Evolutionary conservation across 208 protist genomes (phyloP).

Genomic region (Naegleria fowleri): DNA sequence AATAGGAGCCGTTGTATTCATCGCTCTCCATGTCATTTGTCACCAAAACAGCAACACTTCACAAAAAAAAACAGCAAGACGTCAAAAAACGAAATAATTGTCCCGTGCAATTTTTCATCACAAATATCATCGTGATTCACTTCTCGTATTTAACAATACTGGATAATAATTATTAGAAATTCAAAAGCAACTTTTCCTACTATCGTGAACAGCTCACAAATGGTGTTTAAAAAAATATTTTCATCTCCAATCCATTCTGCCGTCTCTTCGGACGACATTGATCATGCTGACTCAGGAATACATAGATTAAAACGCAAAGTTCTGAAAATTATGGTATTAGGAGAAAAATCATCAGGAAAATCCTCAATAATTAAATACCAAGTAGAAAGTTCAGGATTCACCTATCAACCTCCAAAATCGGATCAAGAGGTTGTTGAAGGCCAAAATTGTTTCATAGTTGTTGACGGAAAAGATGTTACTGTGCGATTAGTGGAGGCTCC

Average conservation of each 20-base stretch:
- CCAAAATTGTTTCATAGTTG: background rate
- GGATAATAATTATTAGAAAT: no score
- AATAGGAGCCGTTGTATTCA: no score
- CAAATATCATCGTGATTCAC: no score
- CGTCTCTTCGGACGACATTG: background rate
- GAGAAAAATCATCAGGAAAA: background rate
- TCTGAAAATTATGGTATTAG: background rate
- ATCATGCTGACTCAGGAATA: background rate
- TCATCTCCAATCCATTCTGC: background rate
- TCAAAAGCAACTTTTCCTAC: no score
- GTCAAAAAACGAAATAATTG: no score
- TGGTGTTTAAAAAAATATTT: background rate
- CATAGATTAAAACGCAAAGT: background rate
- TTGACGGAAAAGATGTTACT: background rate
- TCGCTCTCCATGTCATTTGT: no score
- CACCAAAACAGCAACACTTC: no score
- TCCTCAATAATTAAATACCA: background rate
- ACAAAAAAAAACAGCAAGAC: no score
- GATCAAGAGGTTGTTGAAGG: background rate
- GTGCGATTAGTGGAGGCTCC: background rate
- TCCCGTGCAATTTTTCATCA: no score
- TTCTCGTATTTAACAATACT: no score
- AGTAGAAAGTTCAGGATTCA: background rate
- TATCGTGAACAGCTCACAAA: background rate
- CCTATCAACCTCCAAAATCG: background rate